Evolutionary conservation across 1,284 basidiomycete genomes (phyloP), one percentile per base, ranked within the genome.

Genomic region (Ustilago crameri): DNA sequence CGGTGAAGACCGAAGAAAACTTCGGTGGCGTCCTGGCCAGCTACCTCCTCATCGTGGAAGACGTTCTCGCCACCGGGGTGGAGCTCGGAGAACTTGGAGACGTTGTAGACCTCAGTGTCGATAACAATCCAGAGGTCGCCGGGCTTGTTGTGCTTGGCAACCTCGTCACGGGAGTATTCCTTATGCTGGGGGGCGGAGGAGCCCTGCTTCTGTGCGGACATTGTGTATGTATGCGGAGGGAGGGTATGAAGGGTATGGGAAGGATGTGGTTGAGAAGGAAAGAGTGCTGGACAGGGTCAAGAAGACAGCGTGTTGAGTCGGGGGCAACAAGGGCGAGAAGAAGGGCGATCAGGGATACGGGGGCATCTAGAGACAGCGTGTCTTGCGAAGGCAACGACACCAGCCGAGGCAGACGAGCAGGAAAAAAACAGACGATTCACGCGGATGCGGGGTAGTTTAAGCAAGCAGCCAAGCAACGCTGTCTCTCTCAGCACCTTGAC

Each of bases 71-170:
- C 81, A 51, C 81, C 81, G 32, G 81, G 81, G 72, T 83, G 81
- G 35, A 78, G 74, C 43, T 75, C 77, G 42, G 76, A 51, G 50
- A 83, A 83, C 64, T 82, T 82, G 71, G 74, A 78, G 68, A 83
- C 52, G 64, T 83, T 77, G 76, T 82, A 83, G 56, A 83, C 78
- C 54, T 74, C 71, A 42, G 75, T 71, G 60, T 82, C 81, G 34
- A 83, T 79, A 69, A 93, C 89, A 20, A 95, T 91, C 93, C 93
- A 94, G 58, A 90, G 85, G 82, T 95, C 93, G 61, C 93, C 91
- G 85, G 93, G 91, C 85, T 88, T 91, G 85, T 91, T 93, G 87
- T 95, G 93, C 86, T 91, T 90, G 58, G 90, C 90, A 51, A 95
- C 92, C 53, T 95, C 93, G 41, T 88, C 91, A 32, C 87, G 81